phyloP scores from a whole-genome alignment of 2,329 filamentous ascomycete species.

The Penicillium freii region DNA sequence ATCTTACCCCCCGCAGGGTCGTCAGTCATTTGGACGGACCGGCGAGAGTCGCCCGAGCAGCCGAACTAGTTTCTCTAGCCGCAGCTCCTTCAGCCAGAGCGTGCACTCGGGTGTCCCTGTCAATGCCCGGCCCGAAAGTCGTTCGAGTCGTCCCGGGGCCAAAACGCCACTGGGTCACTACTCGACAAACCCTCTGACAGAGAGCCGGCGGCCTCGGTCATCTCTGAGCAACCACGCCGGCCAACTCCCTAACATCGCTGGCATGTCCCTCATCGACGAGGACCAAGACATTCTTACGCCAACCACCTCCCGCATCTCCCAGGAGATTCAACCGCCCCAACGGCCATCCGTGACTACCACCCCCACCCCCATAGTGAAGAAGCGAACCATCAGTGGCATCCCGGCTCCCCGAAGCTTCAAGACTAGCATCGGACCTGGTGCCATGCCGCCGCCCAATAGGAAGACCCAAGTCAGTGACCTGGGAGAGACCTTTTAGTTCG shows the following conservation, averaged over 20 bases:
- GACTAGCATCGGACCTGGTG: slow-evolving; percentile 40
- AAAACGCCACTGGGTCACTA: slow-evolving; percentile 64
- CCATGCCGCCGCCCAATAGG: slow-evolving; percentile 50
- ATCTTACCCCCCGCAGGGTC: slow-evolving; percentile 35
- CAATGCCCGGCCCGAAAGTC: slow-evolving; percentile 60
- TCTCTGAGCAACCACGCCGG: slow-evolving; percentile 63
- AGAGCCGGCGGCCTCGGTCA: slow-evolving; percentile 63
- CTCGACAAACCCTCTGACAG: slow-evolving; percentile 47
- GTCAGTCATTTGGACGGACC: slow-evolving; percentile 51
- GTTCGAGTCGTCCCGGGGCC: slow-evolving; percentile 59
- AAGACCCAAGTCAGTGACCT: slow-evolving; percentile 54
- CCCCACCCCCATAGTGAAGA: slow-evolving; percentile 46
- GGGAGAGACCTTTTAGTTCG: slow-evolving; percentile 56
- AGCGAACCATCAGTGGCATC: slow-evolving; percentile 52
- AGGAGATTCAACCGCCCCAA: slow-evolving; percentile 38
- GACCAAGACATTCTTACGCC: slow-evolving; percentile 50
- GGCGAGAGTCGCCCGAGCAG: slow-evolving; percentile 68
- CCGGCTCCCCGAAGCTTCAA: slow-evolving; percentile 42
- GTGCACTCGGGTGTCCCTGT: slow-evolving; percentile 39
- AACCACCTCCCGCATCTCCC: slow-evolving; percentile 37
- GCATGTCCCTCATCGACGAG: slow-evolving; percentile 57
- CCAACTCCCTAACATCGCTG: slow-evolving; percentile 56
- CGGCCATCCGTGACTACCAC: slow-evolving; percentile 50
- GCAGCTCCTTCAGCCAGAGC: slow-evolving; percentile 42
- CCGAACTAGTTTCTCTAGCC: slow-evolving; percentile 60